Evolutionary conservation across 345 rosid species (phyloP).

Genomic region (Kandelia obovata): DNA sequence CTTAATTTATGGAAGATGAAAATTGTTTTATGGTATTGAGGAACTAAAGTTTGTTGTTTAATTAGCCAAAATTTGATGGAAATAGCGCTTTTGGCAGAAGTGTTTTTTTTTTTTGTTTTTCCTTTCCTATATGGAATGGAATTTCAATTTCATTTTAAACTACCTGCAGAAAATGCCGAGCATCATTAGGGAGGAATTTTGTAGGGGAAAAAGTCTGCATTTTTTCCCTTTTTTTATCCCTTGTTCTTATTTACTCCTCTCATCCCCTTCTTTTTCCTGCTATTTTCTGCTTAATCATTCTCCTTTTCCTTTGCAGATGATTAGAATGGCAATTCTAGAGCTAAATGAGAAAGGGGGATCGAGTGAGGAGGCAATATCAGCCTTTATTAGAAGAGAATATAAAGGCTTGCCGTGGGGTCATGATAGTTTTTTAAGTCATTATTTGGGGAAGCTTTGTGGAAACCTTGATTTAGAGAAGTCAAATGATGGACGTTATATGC

Average conservation of each 20-base stretch:
- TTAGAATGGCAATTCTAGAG: constrained; percentile 22
- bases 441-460: constrained; percentile 31
- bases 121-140: no score
- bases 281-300: not conserved
- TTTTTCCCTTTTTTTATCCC: not conserved
- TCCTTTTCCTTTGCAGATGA: constrained; percentile 24
- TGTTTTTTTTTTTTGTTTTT: no score
- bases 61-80: no score
- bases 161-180: no score
- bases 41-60: no score
- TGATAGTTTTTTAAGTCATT: constrained; percentile 34
- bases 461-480: constrained; percentile 7
- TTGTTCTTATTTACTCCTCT: not conserved
- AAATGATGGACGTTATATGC: constrained; percentile 7
- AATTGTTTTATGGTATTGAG: no score
- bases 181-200: no score
- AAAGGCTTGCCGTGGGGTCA: constrained; percentile 32
- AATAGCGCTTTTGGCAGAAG: no score
- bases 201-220: no score
- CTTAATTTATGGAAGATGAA: no score
- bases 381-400: constrained; percentile 21
- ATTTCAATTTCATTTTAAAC: no score
- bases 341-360: constrained; percentile 29
- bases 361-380: constrained; percentile 19
- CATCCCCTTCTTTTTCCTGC: not conserved